Evolutionary conservation across 2,329 filamentous ascomycete species (phyloP).

Genomic region (Grosmannia huntii): DNA sequence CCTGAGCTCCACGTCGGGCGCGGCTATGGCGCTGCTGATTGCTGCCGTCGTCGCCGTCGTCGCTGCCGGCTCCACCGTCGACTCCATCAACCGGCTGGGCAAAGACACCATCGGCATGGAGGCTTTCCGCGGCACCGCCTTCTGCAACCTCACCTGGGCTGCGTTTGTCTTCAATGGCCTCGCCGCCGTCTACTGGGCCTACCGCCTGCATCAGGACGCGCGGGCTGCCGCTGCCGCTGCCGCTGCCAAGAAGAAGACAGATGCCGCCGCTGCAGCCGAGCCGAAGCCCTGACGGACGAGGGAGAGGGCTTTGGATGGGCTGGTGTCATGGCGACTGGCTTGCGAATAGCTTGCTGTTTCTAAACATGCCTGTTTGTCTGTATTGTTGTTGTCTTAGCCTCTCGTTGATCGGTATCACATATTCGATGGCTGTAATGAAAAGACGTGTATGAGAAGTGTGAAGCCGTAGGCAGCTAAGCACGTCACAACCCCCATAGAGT

Average conservation of each 20-base stretch:
- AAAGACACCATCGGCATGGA: constrained; percentile 30
- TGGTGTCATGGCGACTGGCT: background rate
- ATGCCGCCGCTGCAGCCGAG: background rate
- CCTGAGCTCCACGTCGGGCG: constrained; percentile 23
- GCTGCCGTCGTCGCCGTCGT: constrained; percentile 8
- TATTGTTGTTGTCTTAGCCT: background rate
- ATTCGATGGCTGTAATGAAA: background rate
- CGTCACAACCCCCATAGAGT: too few relatives aligned
- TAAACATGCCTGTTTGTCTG: too few relatives aligned
- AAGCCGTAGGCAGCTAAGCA: too few relatives aligned
- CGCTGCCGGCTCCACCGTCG: constrained; percentile 6
- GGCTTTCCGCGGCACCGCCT: constrained; percentile 28
- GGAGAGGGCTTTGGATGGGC: background rate
- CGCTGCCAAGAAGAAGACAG: background rate
- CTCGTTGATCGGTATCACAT: too few relatives aligned
- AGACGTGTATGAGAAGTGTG: too few relatives aligned
- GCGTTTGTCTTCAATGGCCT: constrained; percentile 31
- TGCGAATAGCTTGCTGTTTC: too few relatives aligned
- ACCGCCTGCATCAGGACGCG: constrained; percentile 18
- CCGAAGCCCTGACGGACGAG: background rate
- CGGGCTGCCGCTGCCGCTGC: constrained; percentile 6
- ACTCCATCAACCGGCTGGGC: constrained; percentile 17
- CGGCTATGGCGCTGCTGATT: constrained; percentile 14
- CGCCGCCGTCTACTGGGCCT: constrained; percentile 27
- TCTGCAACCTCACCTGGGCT: constrained; percentile 34